These are phyloP conservation scores for Cladosporium cucumerinum DNA, from an alignment of 2,329 filamentous ascomycete genomes.

Conservation along the genomic window DNA sequence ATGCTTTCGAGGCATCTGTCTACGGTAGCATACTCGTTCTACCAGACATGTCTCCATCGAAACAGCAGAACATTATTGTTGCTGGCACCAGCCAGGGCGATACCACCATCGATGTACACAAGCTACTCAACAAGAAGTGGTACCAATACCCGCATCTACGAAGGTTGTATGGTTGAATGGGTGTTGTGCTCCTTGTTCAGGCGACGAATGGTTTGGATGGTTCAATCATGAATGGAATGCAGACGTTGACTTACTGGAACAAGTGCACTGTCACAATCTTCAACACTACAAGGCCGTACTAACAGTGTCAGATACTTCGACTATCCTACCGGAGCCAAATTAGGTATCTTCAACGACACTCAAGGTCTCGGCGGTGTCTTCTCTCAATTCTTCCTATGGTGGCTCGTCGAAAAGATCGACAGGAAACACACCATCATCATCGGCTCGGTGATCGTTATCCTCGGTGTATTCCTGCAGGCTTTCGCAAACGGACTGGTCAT, in stretches of 20 bases:
- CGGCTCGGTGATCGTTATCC: slow-evolving; percentile 42
- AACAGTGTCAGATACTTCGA: slow-evolving; percentile 30
- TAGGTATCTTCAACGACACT: slow-evolving; percentile 44
- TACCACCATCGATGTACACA: slow-evolving; percentile 19
- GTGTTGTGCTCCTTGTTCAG: slow-evolving; percentile 23
- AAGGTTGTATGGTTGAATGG: slow-evolving; percentile 24
- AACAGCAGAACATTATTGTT: slow-evolving; percentile 17
- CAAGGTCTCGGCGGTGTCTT: slow-evolving; percentile 46
- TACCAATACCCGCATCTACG: slow-evolving; percentile 24
- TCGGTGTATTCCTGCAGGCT: slow-evolving; percentile 42
- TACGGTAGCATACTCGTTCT: neutral
- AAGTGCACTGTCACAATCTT: neutral
- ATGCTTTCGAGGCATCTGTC: neutral
- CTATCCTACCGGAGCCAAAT: slow-evolving; percentile 28
- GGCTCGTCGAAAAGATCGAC: slow-evolving; percentile 46
- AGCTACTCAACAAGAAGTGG: slow-evolving; percentile 23
- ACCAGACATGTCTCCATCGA: neutral
- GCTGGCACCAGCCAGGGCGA: slow-evolving; percentile 13
- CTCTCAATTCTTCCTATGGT: slow-evolving; percentile 44
- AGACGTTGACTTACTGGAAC: slow-evolving; percentile 44
- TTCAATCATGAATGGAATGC: slow-evolving; percentile 48
- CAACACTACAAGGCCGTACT: neutral
- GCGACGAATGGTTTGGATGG: slow-evolving; percentile 47
- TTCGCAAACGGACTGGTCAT: slow-evolving; percentile 38
- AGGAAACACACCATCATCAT: slow-evolving; percentile 45